Conservation (phyloP, 1,139 yeast species). For the Hemisphaericaspora xylanilytica region DNA sequence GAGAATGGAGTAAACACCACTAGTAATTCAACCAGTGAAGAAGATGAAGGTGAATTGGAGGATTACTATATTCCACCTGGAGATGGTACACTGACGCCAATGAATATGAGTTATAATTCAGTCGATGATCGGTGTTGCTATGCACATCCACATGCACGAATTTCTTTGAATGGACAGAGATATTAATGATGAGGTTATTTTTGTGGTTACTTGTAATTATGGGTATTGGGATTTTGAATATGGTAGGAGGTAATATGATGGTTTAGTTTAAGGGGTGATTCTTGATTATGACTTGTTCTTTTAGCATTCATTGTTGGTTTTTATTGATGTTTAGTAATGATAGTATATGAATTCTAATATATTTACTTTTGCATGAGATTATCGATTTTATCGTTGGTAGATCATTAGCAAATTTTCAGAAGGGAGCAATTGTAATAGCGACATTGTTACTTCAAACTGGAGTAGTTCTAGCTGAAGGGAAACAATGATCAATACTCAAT, state of each 20-base stretch:
- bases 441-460: no score
- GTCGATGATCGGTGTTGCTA: slow-evolving; percentile 36
- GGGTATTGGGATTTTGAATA: neutral
- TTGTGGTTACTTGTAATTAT: neutral
- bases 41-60: slow-evolving; percentile 19
- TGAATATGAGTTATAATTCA: slow-evolving; percentile 21
- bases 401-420: no score
- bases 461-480: no score
- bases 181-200: neutral
- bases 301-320: no score
- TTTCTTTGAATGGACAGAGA: slow-evolving; percentile 21
- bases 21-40: slow-evolving; percentile 16
- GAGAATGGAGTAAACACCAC: slow-evolving; percentile 13
- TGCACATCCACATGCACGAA: slow-evolving; percentile 42
- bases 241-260: neutral
- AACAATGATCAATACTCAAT: no score
- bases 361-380: no score
- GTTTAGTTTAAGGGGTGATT: no score
- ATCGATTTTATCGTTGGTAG: no score
- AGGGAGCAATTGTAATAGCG: no score
- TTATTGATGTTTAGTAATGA: no score
- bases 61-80: slow-evolving; percentile 27
- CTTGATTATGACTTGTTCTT: no score
- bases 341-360: no score
- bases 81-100: slow-evolving; percentile 31